Evolutionary conservation across 2,329 filamentous ascomycete genomes (phyloP).

Genomic region (Aspergillaceae sp.): DNA sequence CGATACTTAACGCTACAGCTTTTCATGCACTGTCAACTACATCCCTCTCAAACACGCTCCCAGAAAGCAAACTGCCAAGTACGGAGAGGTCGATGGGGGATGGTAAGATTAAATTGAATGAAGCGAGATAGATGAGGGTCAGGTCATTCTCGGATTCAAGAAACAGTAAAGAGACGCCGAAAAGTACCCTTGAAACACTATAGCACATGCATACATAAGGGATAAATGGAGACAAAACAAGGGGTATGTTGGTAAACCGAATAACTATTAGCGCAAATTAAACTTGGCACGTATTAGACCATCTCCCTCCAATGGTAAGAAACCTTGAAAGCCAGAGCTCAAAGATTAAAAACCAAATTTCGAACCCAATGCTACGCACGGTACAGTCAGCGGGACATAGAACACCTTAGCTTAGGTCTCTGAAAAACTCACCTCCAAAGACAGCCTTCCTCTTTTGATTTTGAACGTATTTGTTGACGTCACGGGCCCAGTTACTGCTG

Average conservation of each 20-base stretch:
- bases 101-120: too few relatives aligned
- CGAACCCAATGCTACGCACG: slow-evolving; percentile 27
- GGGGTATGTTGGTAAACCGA: background rate
- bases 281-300: background rate
- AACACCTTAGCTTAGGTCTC: background rate
- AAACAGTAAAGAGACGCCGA: too few relatives aligned
- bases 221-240: background rate
- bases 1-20: too few relatives aligned
- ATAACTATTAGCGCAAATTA: background rate
- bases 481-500: slow-evolving; percentile 75
- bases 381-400: slow-evolving; percentile 2
- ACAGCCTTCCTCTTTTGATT: slow-evolving; percentile 83
- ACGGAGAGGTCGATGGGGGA: too few relatives aligned
- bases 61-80: too few relatives aligned
- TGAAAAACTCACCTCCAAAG: slow-evolving; percentile 50
- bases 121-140: too few relatives aligned
- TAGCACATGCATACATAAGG: too few relatives aligned
- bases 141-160: too few relatives aligned
- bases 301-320: background rate
- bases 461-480: slow-evolving; percentile 76
- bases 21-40: too few relatives aligned
- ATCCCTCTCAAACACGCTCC: too few relatives aligned
- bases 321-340: too few relatives aligned
- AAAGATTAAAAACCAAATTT: slow-evolving; percentile 34
- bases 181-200: too few relatives aligned